phyloP scores from a whole-genome alignment of 108 stramenopile genomes.

The Tribonema minus region DNA sequence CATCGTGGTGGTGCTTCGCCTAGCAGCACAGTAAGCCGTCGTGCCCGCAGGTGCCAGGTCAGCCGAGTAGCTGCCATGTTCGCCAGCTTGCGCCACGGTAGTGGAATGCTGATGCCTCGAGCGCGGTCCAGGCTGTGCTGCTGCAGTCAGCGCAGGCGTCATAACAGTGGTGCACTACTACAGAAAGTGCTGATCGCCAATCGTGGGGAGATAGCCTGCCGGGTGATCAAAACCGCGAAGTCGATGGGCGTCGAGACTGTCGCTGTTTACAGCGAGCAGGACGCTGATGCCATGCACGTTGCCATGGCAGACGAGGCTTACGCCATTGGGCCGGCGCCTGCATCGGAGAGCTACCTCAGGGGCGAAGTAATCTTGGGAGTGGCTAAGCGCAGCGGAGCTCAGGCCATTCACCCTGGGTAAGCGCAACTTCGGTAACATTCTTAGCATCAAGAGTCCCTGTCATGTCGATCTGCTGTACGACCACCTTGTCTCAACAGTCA shows the following conservation, averaged over 20 bases:
- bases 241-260: slow-evolving; percentile 74
- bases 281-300: slow-evolving; percentile 55
- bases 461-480: too few species aligned
- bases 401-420: slow-evolving; percentile 42
- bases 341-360: slow-evolving; percentile 53
- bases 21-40: too few species aligned
- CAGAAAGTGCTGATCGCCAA: slow-evolving; percentile 62
- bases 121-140: not conserved
- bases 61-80: too few species aligned
- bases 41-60: too few species aligned
- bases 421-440: too few species aligned
- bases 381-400: slow-evolving; percentile 46
- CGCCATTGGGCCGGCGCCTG: slow-evolving; percentile 54
- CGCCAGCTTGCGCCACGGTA: too few species aligned
- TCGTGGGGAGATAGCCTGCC: slow-evolving; percentile 65
- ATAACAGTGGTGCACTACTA: not conserved
- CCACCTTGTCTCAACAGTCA: too few species aligned
- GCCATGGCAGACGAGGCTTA: slow-evolving; percentile 52
- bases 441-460: too few species aligned
- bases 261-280: slow-evolving; percentile 80
- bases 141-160: too few species aligned
- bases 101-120: not conserved
- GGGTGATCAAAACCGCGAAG: slow-evolving; percentile 77
- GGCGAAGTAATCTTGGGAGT: slow-evolving; percentile 54
- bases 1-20: too few species aligned